Evolutionary conservation across 495 filamentous ascomycete genomes (phyloP).

Genomic region (Platismatia glauca): DNA sequence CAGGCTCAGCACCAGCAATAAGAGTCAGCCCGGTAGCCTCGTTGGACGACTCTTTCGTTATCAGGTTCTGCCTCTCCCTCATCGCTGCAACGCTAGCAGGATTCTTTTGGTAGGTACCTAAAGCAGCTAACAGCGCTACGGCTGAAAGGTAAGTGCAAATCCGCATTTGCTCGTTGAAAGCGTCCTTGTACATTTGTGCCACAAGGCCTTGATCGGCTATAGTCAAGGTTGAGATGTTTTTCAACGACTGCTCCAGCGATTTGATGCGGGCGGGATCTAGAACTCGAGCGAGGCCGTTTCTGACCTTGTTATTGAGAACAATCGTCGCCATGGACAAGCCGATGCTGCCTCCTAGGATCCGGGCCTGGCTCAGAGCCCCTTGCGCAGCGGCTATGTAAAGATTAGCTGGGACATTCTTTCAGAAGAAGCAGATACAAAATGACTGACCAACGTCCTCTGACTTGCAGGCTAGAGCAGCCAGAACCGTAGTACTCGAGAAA

Average conservation of each 20-base stretch:
- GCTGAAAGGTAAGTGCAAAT: constrained; percentile 16
- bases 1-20: background rate
- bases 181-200: constrained; percentile 5
- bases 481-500: constrained; percentile 42
- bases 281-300: constrained; percentile 21
- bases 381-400: constrained; percentile 39
- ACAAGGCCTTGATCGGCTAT: constrained; percentile 3
- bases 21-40: background rate
- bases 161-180: constrained; percentile 18
- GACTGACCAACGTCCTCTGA: constrained; percentile 38
- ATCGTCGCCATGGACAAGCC: constrained; percentile 40
- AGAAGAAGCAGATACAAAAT: background rate
- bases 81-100: constrained; percentile 15
- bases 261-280: constrained; percentile 24
- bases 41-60: background rate
- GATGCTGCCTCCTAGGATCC: constrained; percentile 49
- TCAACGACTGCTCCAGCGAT: background rate
- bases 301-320: constrained; percentile 28
- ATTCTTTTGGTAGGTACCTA: constrained; percentile 9
- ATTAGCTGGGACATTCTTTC: background rate
- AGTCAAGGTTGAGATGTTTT: constrained; percentile 2
- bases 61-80: constrained; percentile 5
- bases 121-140: constrained; percentile 5
- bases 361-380: constrained; percentile 46
- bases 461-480: constrained; percentile 42